phyloP scores from a whole-genome alignment of 2,329 filamentous ascomycete genomes.

The Cladosporium sp. region DNA sequence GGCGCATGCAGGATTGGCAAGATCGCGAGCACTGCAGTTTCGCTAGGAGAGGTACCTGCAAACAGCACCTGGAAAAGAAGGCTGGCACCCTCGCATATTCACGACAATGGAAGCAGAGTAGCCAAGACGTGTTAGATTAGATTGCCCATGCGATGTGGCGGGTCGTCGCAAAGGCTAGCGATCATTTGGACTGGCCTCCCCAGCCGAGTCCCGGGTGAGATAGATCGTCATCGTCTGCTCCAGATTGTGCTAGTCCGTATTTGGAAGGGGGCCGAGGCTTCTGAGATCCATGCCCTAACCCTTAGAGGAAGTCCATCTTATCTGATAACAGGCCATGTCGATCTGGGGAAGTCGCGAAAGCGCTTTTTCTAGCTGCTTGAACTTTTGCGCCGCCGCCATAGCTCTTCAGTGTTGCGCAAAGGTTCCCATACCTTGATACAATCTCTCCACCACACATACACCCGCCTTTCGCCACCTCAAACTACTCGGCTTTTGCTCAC shows the following conservation, averaged over 20 bases:
- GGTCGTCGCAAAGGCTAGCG: neutral
- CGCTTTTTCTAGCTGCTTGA: neutral
- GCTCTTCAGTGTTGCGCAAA: neutral
- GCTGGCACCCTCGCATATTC: neutral
- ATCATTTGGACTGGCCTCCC: neutral
- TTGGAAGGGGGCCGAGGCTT: neutral
- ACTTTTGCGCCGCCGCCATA: neutral
- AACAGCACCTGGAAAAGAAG: neutral
- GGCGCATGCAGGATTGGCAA: neutral
- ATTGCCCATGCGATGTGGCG: neutral
- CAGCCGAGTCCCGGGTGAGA: neutral
- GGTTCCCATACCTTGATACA: neutral
- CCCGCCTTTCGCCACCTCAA: neutral
- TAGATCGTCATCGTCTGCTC: neutral
- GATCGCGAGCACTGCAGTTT: neutral
- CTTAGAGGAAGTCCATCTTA: neutral
- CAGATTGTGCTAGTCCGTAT: neutral
- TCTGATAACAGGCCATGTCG: conserved; percentile 1
- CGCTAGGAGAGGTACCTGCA: neutral
- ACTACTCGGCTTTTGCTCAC: neutral
- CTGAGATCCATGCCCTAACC: neutral
- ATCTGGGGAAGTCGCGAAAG: conserved; percentile 10
- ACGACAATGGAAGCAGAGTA: neutral
- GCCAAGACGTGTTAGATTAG: neutral
- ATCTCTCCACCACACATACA: neutral